Evolutionary conservation across 129 eudicot species (phyloP), one percentile per base, ranked within the genome.

Genomic region (Cynara cardunculus): DNA sequence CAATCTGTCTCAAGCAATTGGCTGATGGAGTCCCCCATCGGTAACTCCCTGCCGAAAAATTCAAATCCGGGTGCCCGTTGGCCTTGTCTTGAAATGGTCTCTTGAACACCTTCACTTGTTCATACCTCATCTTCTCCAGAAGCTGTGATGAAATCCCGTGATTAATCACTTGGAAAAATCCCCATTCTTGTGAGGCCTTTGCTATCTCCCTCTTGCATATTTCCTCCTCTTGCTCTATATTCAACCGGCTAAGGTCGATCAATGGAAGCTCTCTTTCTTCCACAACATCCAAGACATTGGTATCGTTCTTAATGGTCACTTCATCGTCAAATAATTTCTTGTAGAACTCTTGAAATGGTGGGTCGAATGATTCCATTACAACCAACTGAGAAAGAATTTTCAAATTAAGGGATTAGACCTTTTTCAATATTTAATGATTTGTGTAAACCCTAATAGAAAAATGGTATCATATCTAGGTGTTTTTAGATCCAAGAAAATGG

Each of bases 101-200:
- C 31, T 74, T 88, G 67, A 92, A 86, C 56, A 82, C 77, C 73
- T 85, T 84, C 53, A 85, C 83, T 80, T 92, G 94, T 74, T 92
- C 91, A 0, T 8, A 24, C 12, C 87, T 86, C 92, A 90, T 92
- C 10, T 44, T 81, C 27, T 87, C 84, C 70, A 90, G 28, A 24
- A 90, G n/a, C 26, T 11, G n/a, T 86, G 85, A 0, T 8, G 91
- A 81, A 31, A 90, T 65, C 21, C 97, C 94, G 35, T 92, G 97
- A 86, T 90, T 92, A 28, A 89, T 76, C 7, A 92, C 94, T 76
- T 86, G 92, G 77, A 92, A 92, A 61, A 92, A 90, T 18, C 97
- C 97, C 97, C 94, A 92, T 71, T 92, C 94, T 66, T 46, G 78
- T 16, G 97, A 85, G 19, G 97, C 97, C 80, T 74, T 62, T 0